Conservation (phyloP, 768 basidiomycete species). For the Boletus huronensis region DNA sequence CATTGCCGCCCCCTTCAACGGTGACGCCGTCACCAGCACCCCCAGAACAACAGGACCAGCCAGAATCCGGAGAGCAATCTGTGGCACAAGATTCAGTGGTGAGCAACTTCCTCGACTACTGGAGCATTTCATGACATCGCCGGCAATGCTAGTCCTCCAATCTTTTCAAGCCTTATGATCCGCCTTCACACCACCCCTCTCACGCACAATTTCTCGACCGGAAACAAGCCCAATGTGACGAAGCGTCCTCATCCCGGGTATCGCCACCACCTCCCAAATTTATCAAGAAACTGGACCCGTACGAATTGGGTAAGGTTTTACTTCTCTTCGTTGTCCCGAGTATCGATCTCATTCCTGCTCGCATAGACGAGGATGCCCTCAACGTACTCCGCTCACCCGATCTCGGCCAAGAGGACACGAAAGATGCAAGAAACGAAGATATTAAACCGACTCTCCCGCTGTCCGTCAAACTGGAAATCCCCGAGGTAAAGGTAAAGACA, state of each 20-base stretch:
- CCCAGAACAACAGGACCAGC: background rate
- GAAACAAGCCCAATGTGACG: background rate
- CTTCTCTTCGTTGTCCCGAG: background rate
- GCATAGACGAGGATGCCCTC: slow-evolving; percentile 25
- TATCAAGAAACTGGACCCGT: slow-evolving; percentile 29
- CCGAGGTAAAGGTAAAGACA: slow-evolving; percentile 7
- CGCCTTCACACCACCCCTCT: slow-evolving; percentile 23
- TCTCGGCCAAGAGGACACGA: slow-evolving; percentile 1
- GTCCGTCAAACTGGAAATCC: slow-evolving; percentile 6
- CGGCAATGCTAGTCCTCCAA: slow-evolving; percentile 4
- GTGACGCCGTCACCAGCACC: background rate
- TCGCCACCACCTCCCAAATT: slow-evolving; percentile 12
- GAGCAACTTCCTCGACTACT: background rate
- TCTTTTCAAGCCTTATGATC: slow-evolving; percentile 26
- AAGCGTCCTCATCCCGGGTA: background rate
- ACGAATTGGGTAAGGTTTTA: slow-evolving; percentile 20
- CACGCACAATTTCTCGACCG: slow-evolving; percentile 6
- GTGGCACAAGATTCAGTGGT: background rate
- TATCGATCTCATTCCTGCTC: background rate
- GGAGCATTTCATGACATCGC: background rate
- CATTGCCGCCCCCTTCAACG: background rate
- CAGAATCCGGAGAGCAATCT: background rate
- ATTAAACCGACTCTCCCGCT: background rate
- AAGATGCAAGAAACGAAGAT: background rate
- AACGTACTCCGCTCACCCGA: slow-evolving; percentile 8